Percentiles rank a stretch among this genome's conserved stretches.
Evolutionary conservation across 805 yeast genomes (phyloP).

Genomic region (Yamadazyma kitorensis): DNA sequence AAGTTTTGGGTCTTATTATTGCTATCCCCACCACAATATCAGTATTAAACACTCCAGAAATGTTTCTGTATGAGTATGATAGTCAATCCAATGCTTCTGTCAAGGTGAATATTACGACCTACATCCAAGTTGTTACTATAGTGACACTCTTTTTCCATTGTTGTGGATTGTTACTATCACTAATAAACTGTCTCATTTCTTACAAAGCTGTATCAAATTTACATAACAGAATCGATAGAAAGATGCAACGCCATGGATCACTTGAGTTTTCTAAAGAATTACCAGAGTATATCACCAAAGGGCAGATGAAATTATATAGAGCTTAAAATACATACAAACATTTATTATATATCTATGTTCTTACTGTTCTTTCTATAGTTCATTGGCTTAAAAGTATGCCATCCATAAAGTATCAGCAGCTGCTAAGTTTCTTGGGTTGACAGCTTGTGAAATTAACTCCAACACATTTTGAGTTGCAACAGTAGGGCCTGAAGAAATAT

Average conservation of each 20-base stretch:
- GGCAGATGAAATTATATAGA: conserved; percentile 4
- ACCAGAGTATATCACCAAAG: conserved; percentile 5
- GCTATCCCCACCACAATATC: conserved; percentile 16
- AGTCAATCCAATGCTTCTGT: conserved; percentile 7
- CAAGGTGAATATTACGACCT: conserved; percentile 26
- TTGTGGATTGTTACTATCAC: conserved; percentile 13
- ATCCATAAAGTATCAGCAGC: conserved; percentile 90
- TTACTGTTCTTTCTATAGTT: neutral
- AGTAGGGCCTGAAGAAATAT: conserved; percentile 57
- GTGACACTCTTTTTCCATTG: conserved; percentile 16
- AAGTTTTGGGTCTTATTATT: conserved; percentile 18
- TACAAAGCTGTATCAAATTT: conserved; percentile 19
- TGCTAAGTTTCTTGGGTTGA: conserved; percentile 90
- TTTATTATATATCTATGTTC: neutral
- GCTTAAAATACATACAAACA: conserved; percentile 3
- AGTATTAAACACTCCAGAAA: conserved; percentile 19
- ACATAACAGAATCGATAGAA: conserved; percentile 18
- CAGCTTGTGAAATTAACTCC: conserved; percentile 91
- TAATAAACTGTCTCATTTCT: conserved; percentile 12
- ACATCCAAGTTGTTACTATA: conserved; percentile 23
- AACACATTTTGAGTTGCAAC: conserved; percentile 86
- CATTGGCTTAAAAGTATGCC: conserved; percentile 68
- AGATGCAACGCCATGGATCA: conserved; percentile 3
- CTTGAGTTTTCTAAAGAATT: conserved; percentile 4
- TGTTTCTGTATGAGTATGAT: conserved; percentile 25